These are phyloP conservation scores for Neurospora tetraspora DNA, from an alignment of 495 filamentous ascomycete genomes.

Conservation along the genomic window DNA sequence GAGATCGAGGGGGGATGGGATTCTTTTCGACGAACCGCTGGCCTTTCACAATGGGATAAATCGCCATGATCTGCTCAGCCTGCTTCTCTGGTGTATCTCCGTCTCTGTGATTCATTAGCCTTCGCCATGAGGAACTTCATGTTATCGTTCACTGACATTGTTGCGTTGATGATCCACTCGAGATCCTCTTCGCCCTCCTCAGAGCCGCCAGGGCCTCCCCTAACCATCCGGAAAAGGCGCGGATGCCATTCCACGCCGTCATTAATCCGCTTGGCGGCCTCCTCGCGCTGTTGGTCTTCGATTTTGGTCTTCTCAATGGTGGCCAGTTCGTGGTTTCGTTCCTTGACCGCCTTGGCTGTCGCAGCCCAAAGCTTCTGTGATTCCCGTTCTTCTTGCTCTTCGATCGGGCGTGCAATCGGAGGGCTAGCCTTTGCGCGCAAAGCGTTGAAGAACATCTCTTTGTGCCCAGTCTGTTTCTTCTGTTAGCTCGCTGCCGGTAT, in stretches of 20 bases:
- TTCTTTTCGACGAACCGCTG: conserved; percentile 41
- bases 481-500: neutral
- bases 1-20: conserved; percentile 25
- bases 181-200: conserved; percentile 81
- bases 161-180: conserved; percentile 89
- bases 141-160: conserved; percentile 51
- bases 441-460: conserved; percentile 84
- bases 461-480: conserved; percentile 64
- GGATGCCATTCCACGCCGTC: conserved; percentile 87
- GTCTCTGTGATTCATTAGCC: conserved; percentile 38
- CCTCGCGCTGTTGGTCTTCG: conserved; percentile 82
- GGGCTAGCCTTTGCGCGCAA: conserved; percentile 62
- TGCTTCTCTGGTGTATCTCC: conserved; percentile 60
- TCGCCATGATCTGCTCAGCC: conserved; percentile 72
- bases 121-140: neutral
- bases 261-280: conserved; percentile 70
- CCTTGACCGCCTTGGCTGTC: conserved; percentile 69
- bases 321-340: conserved; percentile 75
- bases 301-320: conserved; percentile 94
- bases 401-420: conserved; percentile 63
- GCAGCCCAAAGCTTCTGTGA: conserved; percentile 79
- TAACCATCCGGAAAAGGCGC: conserved; percentile 66
- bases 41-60: conserved; percentile 76
- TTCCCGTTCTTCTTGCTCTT: conserved; percentile 84
- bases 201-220: conserved; percentile 57